phyloP scores from a whole-genome alignment of 441 rosid species.

The Arabidopsis hybrid region DNA sequence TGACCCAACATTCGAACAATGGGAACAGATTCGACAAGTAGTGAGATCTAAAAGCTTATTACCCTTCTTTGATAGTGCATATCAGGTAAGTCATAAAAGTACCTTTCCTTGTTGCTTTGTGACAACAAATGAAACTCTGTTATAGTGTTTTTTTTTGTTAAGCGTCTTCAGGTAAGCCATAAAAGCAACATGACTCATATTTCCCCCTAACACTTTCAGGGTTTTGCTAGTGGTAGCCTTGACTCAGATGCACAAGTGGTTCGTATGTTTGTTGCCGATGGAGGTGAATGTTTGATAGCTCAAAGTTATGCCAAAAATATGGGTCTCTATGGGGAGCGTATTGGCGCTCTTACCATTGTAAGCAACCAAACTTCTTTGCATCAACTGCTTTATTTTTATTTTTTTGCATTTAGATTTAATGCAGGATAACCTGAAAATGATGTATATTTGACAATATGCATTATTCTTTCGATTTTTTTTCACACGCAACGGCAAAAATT shows the following conservation, averaged over 20 bases:
- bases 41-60: slow-evolving; percentile 62
- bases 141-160: no score
- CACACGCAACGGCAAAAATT: background rate
- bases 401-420: background rate
- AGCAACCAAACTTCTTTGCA: slow-evolving; percentile 35
- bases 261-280: slow-evolving; percentile 70
- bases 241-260: slow-evolving; percentile 68
- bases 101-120: no score
- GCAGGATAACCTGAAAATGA: background rate
- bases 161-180: slow-evolving; percentile 54
- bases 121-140: no score
- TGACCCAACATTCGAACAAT: slow-evolving; percentile 69
- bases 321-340: slow-evolving; percentile 84
- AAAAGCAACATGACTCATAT: background rate
- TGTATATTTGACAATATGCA: background rate
- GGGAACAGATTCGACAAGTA: slow-evolving; percentile 69
- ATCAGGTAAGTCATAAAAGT: slow-evolving; percentile 53
- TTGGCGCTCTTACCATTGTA: slow-evolving; percentile 78
- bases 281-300: slow-evolving; percentile 67
- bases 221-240: slow-evolving; percentile 70
- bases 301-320: slow-evolving; percentile 75
- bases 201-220: slow-evolving; percentile 44
- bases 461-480: background rate
- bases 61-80: slow-evolving; percentile 78
- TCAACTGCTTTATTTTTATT: background rate